phyloP scores from a whole-genome alignment of 225 moss, liverwort and hornwort genomes.

The Climacium dendroides region DNA sequence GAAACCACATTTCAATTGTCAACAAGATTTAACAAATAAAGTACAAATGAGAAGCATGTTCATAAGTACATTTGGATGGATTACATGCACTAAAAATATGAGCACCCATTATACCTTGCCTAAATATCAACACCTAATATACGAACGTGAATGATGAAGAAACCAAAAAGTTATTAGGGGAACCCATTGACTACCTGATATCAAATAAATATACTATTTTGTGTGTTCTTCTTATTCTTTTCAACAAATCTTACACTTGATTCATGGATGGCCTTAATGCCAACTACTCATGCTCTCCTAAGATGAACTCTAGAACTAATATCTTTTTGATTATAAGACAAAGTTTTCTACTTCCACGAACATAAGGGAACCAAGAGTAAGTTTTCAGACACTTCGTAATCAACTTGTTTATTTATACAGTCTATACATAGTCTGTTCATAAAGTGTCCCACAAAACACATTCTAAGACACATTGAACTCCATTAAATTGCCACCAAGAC shows the following conservation, averaged over 20 bases:
- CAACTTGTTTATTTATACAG: neutral
- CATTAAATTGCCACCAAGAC: neutral
- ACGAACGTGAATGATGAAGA: neutral
- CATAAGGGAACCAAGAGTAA: neutral
- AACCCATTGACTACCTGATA: neutral
- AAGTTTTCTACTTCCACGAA: neutral
- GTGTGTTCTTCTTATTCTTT: rapidly evolving
- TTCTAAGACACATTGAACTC: neutral
- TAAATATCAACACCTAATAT: neutral
- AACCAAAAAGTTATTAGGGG: neutral
- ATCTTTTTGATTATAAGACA: neutral
- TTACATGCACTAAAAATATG: neutral
- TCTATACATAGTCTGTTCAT: neutral
- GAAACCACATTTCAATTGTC: too few relatives aligned
- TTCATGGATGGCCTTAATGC: neutral
- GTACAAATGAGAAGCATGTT: neutral
- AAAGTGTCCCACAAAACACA: neutral
- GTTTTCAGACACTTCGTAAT: neutral
- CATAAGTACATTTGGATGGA: neutral
- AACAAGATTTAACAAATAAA: neutral
- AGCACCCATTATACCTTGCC: neutral
- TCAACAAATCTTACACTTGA: too few relatives aligned
- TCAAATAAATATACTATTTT: too few relatives aligned
- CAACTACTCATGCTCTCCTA: neutral
- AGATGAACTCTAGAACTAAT: neutral